These are phyloP conservation scores for Mycena sp. DNA, from an alignment of 1,284 basidiomycete genomes.

Conservation along the genomic window DNA sequence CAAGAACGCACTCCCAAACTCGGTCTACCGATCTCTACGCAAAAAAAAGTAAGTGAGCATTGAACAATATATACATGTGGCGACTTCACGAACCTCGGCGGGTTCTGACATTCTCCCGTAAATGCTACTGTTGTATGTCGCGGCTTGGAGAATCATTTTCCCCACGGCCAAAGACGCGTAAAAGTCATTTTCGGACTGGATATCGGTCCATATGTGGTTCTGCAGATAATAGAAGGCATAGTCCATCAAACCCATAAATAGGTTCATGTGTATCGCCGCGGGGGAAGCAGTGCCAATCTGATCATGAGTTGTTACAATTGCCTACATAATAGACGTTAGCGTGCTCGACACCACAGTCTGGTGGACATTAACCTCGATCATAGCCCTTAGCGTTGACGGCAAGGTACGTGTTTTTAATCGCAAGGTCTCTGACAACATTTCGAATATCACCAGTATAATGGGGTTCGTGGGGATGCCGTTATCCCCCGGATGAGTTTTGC, in stretches of 20 bases:
- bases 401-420: conserved; percentile 60
- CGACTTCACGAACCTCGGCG: conserved; percentile 41
- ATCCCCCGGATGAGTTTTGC: conserved; percentile 45
- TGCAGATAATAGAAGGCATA: conserved; percentile 64
- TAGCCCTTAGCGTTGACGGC: conserved; percentile 57
- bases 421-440: conserved; percentile 63
- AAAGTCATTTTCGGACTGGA: conserved; percentile 60
- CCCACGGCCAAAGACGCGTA: conserved; percentile 59
- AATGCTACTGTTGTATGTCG: conserved; percentile 47
- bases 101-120: conserved; percentile 45
- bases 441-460: conserved; percentile 59
- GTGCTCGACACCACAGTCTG: background rate
- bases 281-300: conserved; percentile 34
- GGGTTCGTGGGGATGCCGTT: conserved; percentile 41
- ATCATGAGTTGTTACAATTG: conserved; percentile 41
- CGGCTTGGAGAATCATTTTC: conserved; percentile 60
- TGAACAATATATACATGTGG: no score
- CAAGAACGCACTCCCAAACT: conserved; percentile 62
- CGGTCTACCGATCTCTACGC: conserved; percentile 50
- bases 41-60: background rate
- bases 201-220: conserved; percentile 54
- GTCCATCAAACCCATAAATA: conserved; percentile 54
- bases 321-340: conserved; percentile 36
- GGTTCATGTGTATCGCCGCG: conserved; percentile 35
- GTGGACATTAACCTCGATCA: conserved; percentile 56